phyloP scores from a whole-genome alignment of 805 yeast species.

The Lachancea kluyveri region DNA sequence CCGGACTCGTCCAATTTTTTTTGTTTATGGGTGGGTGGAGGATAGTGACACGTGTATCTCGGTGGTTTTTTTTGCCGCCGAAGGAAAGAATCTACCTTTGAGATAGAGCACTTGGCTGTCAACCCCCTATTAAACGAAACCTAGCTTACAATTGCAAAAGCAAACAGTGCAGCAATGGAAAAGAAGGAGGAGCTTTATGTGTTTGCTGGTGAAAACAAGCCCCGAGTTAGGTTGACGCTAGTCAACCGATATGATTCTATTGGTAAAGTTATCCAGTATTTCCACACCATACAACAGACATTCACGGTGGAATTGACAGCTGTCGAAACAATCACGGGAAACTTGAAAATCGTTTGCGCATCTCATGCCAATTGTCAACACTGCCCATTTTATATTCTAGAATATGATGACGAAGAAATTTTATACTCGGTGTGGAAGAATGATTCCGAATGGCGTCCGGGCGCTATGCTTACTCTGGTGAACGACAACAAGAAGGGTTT shows the following conservation, averaged over 20 bases:
- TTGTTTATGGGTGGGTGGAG: no score
- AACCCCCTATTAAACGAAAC: no score
- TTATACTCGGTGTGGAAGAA: conserved; percentile 24
- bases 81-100: no score
- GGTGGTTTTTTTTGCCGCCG: no score
- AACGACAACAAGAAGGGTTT: conserved; percentile 3
- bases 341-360: conserved; percentile 20
- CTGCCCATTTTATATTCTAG: conserved; percentile 24
- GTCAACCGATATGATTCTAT: conserved; percentile 12
- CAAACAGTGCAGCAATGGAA: not conserved
- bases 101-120: no score
- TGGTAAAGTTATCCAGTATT: conserved; percentile 12
- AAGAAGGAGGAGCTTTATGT: conserved; percentile 20
- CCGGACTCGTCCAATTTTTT: conserved; percentile 62
- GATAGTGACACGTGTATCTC: no score
- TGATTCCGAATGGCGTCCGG: conserved; percentile 23
- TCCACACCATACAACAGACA: conserved; percentile 22
- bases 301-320: conserved; percentile 21
- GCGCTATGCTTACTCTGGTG: conserved; percentile 16
- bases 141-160: no score
- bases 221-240: conserved; percentile 22
- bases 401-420: conserved; percentile 19
- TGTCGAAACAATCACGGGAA: conserved; percentile 25
- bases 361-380: conserved; percentile 10
- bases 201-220: conserved; percentile 22